These are phyloP conservation scores for Scedosporium boydii DNA, from an alignment of 2,329 filamentous ascomycete species.

Conservation along the genomic window DNA sequence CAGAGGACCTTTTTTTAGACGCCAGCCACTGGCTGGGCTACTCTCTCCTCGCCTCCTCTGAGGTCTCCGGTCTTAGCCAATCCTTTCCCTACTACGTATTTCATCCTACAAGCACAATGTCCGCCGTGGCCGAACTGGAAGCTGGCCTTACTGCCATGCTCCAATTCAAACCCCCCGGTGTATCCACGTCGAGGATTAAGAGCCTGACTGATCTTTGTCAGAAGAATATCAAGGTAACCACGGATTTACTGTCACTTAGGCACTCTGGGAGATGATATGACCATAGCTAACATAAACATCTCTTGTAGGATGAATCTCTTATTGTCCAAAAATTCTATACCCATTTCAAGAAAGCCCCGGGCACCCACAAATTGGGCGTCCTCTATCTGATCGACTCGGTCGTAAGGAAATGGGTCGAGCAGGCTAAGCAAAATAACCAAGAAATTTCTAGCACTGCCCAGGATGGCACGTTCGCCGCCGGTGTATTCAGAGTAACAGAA, in stretches of 20 bases:
- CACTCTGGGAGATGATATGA: not conserved
- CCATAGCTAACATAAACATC: not conserved
- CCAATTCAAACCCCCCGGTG: constrained; percentile 81
- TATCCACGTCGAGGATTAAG: constrained; percentile 85
- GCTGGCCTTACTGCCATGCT: constrained; percentile 86
- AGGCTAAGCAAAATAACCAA: constrained; percentile 80
- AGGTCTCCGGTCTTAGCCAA: not conserved
- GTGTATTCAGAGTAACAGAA: constrained; percentile 93
- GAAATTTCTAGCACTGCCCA: constrained; percentile 69
- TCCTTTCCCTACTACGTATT: not conserved
- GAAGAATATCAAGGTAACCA: constrained; percentile 74
- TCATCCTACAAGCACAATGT: not conserved
- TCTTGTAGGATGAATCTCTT: constrained; percentile 74
- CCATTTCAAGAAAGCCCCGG: constrained; percentile 90
- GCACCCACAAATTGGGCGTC: constrained; percentile 95
- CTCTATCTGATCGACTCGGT: constrained; percentile 99
- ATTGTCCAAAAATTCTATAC: constrained; percentile 95
- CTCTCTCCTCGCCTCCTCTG: not conserved
- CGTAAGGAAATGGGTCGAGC: constrained; percentile 96
- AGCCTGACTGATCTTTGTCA: constrained; percentile 82
- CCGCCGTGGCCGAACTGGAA: constrained; percentile 85
- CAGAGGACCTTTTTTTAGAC: not conserved
- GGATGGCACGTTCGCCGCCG: constrained; percentile 89
- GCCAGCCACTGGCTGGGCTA: not conserved
- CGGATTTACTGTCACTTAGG: constrained; percentile 5